Evolutionary conservation across 1,284 basidiomycete species (phyloP), one percentile per base, ranked within the genome.

Genomic region (Apiotrichum domesticum): DNA sequence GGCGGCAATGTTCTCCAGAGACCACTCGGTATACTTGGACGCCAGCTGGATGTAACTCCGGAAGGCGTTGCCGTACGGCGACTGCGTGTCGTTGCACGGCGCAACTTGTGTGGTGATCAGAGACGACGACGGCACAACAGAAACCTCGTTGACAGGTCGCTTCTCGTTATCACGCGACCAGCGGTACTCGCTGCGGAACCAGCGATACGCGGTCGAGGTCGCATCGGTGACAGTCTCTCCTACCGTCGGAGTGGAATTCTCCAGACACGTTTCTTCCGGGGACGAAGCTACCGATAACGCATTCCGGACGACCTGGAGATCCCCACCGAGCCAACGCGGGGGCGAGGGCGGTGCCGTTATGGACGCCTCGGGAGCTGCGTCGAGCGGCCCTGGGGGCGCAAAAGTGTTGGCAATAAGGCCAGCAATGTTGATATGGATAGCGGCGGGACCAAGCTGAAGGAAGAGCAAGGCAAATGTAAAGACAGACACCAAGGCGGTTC

Each of bases 221-320:
- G 47, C 35, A 9, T 49, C 47, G 47, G 21, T 10, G 1, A 49
- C 47, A 9, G 35, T 21, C 21, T 21, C 21, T 21, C 21, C 21
- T 21, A 21, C 21, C 21, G 21, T 21, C 21, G 21, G 21, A 21
- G 21, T 21, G 21, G 21, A 21, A 21, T 21, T 21, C 21, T 53
- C 52, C n/a, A 43, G 43, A 8, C 37, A 39, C 13, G 37, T 8
- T 7, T 39, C 37, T 8, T 39, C 37, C 7, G 37, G 37, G 37
- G 8, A 8, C 13, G 40, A 29, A 1, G 55, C 46, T 3, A 33
- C 46, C 0, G 51, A 51, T 11, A 59, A 33, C 4, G 57, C 43
- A n/a, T 59, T 43, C 41, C 51, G 54, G 6, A 55, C 46, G 11
- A 55, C 39, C 41, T 48, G 46, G 33, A 55, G 45, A n/a, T 55